Evolutionary conservation across 805 yeast genomes (phyloP).

Genomic region (Ogataea paradorogensis): DNA sequence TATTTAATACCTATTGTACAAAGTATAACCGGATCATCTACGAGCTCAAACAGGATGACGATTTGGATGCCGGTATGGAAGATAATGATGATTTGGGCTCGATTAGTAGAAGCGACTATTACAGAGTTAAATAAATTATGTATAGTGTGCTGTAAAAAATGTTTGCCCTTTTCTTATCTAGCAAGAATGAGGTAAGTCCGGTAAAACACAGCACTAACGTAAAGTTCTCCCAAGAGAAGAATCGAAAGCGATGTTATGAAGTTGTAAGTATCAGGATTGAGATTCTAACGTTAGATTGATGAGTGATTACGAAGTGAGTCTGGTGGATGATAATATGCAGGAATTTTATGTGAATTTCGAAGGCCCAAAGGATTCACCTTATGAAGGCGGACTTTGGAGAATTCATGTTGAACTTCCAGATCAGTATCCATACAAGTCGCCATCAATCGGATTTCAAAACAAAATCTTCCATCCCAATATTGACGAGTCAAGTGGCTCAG

Average conservation of each 20-base stretch:
- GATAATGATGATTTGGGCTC: slow-evolving; percentile 14
- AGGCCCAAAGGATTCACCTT: slow-evolving; percentile 88
- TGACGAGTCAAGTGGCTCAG: slow-evolving; percentile 86
- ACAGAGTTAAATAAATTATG: slow-evolving; percentile 4
- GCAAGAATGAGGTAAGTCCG: slow-evolving; percentile 16
- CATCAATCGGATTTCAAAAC: slow-evolving; percentile 91
- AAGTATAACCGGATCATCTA: slow-evolving; percentile 21
- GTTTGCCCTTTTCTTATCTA: slow-evolving; percentile 13
- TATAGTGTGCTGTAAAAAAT: slow-evolving; percentile 3
- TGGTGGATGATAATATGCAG: slow-evolving; percentile 80
- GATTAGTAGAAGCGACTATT: slow-evolving; percentile 13
- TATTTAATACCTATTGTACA: slow-evolving; percentile 18
- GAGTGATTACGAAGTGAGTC: slow-evolving; percentile 87
- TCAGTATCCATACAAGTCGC: slow-evolving; percentile 92
- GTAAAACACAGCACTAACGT: slow-evolving; percentile 3
- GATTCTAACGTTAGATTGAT: slow-evolving; percentile 44
- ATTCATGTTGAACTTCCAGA: slow-evolving; percentile 92
- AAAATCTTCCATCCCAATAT: slow-evolving; percentile 94
- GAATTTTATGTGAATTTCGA: slow-evolving; percentile 81
- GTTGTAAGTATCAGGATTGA: slow-evolving; percentile 32
- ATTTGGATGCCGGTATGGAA: slow-evolving; percentile 20
- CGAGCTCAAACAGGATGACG: slow-evolving; percentile 24
- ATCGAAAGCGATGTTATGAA: slow-evolving; percentile 97
- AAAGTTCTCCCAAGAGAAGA: slow-evolving; percentile 67
- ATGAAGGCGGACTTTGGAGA: slow-evolving; percentile 87